Base-by-base conservation (phyloP, 1,284 basidiomycete species). In the Fomitopsis palustris region DNA sequence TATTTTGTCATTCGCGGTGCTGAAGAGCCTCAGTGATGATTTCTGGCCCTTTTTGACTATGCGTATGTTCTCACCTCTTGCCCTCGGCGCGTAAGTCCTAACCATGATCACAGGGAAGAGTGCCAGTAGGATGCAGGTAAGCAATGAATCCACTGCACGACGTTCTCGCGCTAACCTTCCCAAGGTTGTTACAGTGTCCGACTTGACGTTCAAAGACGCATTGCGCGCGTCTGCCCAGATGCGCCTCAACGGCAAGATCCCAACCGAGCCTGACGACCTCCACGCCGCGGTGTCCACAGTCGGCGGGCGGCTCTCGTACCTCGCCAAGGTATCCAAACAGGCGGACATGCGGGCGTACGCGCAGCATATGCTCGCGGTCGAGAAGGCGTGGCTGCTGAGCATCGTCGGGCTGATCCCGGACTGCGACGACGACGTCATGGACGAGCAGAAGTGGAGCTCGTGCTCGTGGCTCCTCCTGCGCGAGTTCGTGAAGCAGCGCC, bases 351-450 rank as follows among this genome's bases (percentile, higher is more conserved):
- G 85, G 9, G 72, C 75, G n/a, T 83, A 84, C 72, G 88, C 90
- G 1, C 73, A 81, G 56, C 77, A 84, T 51, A 76, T 93, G 72
- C 76, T 91, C 16, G 67, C 76, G 17, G 79, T 83, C n/a, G 92
- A 94, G 74, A 90, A 90, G 69, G 86, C 81, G 25, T 93, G 89
- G 90, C 74, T 93, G 33, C 74, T 87, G 41, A 88, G 86, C 65
- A 84, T 86, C 69, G 87, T 93, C 55, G 90, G 90, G 68, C 72
- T 78, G 65, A 83, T 84, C 52, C 81, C 83, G 7, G 91, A 94
- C 68, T 87, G 86, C 68, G 92, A 93, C 70, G 92, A 93, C 74
- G 90, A 94, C 73, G 90, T 93, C 49, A 91, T 92, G 90, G 87
- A 89, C 69, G 89, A 90, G 74, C 82, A 94, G 85, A 92, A 92